Conservation (phyloP, 305 asterid species). For the Coffea humblotiana region DNA sequence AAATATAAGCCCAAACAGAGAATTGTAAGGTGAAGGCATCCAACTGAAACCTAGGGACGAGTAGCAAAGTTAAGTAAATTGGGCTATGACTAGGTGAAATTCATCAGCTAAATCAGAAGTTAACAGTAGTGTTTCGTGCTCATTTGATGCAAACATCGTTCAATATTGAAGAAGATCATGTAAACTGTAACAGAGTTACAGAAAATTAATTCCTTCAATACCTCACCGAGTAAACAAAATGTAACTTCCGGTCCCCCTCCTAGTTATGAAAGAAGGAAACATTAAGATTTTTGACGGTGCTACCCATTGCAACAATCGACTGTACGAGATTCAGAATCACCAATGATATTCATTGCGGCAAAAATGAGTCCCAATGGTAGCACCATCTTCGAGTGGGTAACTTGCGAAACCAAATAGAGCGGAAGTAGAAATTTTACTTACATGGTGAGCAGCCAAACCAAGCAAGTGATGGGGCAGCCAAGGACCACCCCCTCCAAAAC, state of each 20-base stretch:
- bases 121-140: background rate
- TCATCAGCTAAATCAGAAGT: background rate
- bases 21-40: background rate
- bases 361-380: background rate
- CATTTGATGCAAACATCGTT: background rate
- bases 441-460: slow-evolving; percentile 53
- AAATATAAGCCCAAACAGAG: background rate
- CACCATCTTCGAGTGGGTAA: background rate
- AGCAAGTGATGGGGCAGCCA: slow-evolving; percentile 78
- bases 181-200: background rate
- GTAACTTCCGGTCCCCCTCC: background rate
- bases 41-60: background rate
- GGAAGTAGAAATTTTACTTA: slow-evolving; percentile 16
- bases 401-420: background rate
- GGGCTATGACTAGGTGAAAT: background rate
- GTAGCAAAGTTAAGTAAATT: too few relatives aligned
- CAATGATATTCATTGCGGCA: background rate
- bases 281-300: background rate
- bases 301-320: too few relatives aligned
- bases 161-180: background rate
- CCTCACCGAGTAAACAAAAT: background rate
- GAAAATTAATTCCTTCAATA: background rate
- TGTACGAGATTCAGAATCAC: too few relatives aligned
- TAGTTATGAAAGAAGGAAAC: background rate
- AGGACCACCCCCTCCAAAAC: slow-evolving; percentile 80